Evolutionary conservation across 2,329 filamentous ascomycete species (phyloP).

Genomic region (Cytospora mali): DNA sequence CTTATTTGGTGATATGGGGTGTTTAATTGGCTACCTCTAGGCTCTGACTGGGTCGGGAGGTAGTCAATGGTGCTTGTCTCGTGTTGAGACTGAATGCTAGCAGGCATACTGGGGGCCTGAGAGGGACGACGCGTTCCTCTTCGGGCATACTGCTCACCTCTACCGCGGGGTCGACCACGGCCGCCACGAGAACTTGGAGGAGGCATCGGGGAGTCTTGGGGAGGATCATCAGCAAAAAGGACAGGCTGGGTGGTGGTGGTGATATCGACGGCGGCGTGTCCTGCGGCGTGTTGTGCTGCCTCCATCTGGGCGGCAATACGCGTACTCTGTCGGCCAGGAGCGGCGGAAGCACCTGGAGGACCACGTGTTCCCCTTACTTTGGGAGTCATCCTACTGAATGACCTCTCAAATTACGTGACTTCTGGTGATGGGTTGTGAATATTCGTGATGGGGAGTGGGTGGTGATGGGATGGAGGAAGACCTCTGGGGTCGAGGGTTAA

Average conservation of each 20-base stretch:
- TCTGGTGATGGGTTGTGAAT: slow-evolving; percentile 3
- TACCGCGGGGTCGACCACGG: slow-evolving; percentile 7
- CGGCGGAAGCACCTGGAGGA: slow-evolving; percentile 6
- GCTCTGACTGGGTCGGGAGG: slow-evolving; percentile 7
- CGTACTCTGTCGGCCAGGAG: slow-evolving; percentile 24
- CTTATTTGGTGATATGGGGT: not conserved
- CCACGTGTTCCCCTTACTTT: slow-evolving; percentile 17
- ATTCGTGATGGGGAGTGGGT: slow-evolving; percentile 7
- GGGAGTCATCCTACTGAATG: slow-evolving; percentile 22
- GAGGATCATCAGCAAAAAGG: slow-evolving; percentile 15
- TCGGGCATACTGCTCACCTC: slow-evolving; percentile 19
- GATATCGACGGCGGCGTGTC: slow-evolving; percentile 19
- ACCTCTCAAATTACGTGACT: not conserved
- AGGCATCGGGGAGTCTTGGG: slow-evolving; percentile 8
- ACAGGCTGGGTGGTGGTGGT: slow-evolving; percentile 8
- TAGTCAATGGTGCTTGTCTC: slow-evolving; percentile 2
- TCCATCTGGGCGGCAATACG: slow-evolving; percentile 23
- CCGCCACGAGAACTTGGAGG: slow-evolving; percentile 8
- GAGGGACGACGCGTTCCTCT: slow-evolving; percentile 15
- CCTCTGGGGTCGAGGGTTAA: not conserved
- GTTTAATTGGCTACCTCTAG: slow-evolving; percentile 10
- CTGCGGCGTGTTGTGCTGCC: slow-evolving; percentile 22
- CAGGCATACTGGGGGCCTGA: slow-evolving; percentile 11
- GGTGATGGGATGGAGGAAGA: slow-evolving; percentile 1
- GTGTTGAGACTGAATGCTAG: slow-evolving; percentile 4